These are phyloP conservation scores for Venturia oleaginea DNA, from an alignment of 2,329 filamentous ascomycete genomes.

Conservation along the genomic window DNA sequence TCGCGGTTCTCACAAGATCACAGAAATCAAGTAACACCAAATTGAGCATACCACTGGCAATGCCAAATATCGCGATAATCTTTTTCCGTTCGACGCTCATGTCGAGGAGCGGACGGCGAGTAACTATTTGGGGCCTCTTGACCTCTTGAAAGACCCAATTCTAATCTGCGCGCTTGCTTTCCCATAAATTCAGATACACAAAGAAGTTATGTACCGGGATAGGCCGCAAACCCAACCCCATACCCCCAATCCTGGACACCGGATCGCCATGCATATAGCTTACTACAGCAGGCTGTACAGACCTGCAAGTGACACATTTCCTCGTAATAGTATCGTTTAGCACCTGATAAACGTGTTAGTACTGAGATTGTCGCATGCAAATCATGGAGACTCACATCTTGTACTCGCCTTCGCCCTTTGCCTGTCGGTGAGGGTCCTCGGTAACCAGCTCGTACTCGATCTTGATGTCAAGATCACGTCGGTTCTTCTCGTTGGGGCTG, in stretches of 20 bases:
- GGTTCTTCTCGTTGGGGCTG: conserved; percentile 88
- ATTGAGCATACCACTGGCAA: background rate
- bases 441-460: conserved; percentile 76
- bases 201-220: conserved; percentile 2
- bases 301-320: background rate
- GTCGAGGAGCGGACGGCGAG: background rate
- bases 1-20: background rate
- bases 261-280: conserved; percentile 4
- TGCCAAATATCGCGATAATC: background rate
- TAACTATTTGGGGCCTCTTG: background rate
- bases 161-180: background rate
- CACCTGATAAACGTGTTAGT: background rate
- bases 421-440: conserved; percentile 58
- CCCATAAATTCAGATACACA: conserved; percentile 2
- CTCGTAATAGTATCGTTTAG: background rate
- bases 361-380: background rate
- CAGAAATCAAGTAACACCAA: background rate
- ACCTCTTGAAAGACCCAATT: background rate
- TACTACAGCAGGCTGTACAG: conserved; percentile 2
- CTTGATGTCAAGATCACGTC: conserved; percentile 85
- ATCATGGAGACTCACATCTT: conserved; percentile 45
- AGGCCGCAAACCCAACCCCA: conserved; percentile 2
- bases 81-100: conserved; percentile 4
- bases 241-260: background rate
- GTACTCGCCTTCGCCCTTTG: conserved; percentile 66